Percentiles rank a stretch among this genome's conserved stretches.
phyloP scores from a whole-genome alignment of 2,329 filamentous ascomycete genomes.

The Pseudopithomyces chartarum region DNA sequence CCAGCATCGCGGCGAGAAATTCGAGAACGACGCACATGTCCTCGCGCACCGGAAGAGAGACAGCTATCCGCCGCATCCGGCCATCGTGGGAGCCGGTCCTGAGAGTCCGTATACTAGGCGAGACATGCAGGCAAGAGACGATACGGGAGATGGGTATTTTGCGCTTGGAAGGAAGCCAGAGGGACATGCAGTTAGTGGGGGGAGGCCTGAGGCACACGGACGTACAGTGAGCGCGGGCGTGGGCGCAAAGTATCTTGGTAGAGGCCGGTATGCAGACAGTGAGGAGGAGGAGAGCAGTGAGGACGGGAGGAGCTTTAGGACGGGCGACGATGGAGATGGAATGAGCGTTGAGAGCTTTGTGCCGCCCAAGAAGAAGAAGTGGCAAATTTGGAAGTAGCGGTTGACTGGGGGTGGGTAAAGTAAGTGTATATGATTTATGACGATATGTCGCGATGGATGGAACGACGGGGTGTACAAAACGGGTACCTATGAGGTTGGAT shows the following conservation, averaged over 20 bases:
- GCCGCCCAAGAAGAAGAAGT: constrained; percentile 44
- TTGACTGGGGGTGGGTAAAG: background rate
- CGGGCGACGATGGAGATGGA: constrained; percentile 31
- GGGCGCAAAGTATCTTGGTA: constrained; percentile 35
- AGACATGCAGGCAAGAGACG: constrained; percentile 35
- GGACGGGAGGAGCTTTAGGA: constrained; percentile 25
- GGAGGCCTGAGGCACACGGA: no score
- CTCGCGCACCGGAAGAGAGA: constrained; percentile 34
- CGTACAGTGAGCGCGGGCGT: constrained; percentile 23
- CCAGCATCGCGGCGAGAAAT: constrained; percentile 31
- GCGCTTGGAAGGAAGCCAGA: constrained; percentile 26
- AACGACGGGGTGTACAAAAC: background rate
- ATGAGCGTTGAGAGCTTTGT: constrained; percentile 40
- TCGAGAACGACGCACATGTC: constrained; percentile 39
- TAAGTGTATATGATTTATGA: constrained; percentile 4
- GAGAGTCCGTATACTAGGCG: constrained; percentile 37
- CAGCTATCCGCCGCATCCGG: constrained; percentile 42
- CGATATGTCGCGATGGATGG: background rate
- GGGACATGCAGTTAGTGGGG: no score
- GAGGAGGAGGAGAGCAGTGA: constrained; percentile 34
- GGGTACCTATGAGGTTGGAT: background rate
- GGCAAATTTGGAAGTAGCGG: constrained; percentile 42
- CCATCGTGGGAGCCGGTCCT: constrained; percentile 42
- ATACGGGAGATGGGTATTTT: constrained; percentile 38
- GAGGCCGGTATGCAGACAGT: constrained; percentile 37